Evolutionary conservation across 345 rosid genomes (phyloP).

Genomic region (Citrus reticulata): DNA sequence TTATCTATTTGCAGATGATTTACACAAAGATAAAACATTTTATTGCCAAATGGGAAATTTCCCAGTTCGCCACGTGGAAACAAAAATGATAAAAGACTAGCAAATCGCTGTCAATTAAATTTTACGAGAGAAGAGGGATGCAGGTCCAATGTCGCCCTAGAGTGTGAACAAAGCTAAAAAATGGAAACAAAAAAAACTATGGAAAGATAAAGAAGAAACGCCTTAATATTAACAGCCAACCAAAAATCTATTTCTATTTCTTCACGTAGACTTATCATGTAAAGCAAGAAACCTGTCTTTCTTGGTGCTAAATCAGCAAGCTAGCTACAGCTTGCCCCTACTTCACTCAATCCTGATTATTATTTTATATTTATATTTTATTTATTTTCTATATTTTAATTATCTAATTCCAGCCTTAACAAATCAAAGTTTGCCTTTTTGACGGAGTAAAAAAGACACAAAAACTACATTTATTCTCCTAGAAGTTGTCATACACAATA

Average conservation of each 20-base stretch:
- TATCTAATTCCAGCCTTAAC: slow-evolving; percentile 12
- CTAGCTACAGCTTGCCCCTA: slow-evolving; percentile 45
- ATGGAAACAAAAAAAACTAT: neutral
- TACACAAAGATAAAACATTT: too few relatives aligned
- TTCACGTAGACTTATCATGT: slow-evolving; percentile 19
- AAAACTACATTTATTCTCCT: slow-evolving; percentile 40
- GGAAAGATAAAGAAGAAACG: slow-evolving; percentile 2
- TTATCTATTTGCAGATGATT: too few relatives aligned
- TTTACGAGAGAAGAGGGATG: neutral
- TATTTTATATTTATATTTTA: slow-evolving; percentile 7
- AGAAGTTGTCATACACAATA: slow-evolving; percentile 34
- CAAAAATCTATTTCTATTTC: slow-evolving; percentile 11
- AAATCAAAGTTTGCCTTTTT: slow-evolving; percentile 21
- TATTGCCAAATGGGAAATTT: neutral
- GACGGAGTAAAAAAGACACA: slow-evolving; percentile 24
- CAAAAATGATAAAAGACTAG: neutral
- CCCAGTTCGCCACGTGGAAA: neutral
- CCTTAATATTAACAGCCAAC: slow-evolving; percentile 9
- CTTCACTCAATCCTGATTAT: slow-evolving; percentile 53
- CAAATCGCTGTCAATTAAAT: neutral
- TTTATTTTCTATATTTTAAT: neutral
- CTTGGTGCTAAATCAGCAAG: slow-evolving; percentile 30
- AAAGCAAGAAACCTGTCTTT: slow-evolving; percentile 11
- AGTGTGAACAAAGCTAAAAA: slow-evolving; percentile 9
- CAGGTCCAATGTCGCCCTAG: slow-evolving; percentile 15